Conservation (phyloP, 2,329 filamentous ascomycete species). For the Trichoderma semiorbis region DNA sequence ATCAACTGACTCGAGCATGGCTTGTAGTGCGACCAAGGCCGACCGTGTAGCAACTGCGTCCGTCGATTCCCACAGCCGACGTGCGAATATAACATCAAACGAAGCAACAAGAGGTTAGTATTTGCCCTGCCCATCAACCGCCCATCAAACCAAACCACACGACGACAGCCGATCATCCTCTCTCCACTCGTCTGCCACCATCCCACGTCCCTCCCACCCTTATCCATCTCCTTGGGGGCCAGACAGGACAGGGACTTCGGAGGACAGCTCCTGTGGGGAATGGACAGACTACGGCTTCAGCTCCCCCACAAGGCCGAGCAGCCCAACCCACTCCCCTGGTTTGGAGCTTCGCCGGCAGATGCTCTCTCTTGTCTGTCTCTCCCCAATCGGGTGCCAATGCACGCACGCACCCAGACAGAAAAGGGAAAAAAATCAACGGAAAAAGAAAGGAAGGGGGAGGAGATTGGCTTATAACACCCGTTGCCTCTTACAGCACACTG, state of each 20-base stretch:
- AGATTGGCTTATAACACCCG: background rate
- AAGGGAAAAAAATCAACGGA: background rate
- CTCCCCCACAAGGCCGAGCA: constrained; percentile 12
- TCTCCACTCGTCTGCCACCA: background rate
- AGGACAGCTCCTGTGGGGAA: constrained; percentile 9
- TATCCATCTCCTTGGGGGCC: background rate
- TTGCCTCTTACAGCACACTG: background rate
- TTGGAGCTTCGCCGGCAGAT: background rate
- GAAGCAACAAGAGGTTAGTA: constrained; percentile 17
- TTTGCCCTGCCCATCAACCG: background rate
- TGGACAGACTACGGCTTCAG: constrained; percentile 14
- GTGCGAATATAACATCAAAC: constrained; percentile 42
- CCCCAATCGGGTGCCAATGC: constrained; percentile 1
- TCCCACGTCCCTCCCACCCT: background rate
- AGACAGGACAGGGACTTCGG: constrained; percentile 14
- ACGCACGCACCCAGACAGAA: background rate
- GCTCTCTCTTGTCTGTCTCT: background rate
- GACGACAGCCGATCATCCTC: background rate
- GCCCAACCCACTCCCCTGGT: constrained; percentile 6
- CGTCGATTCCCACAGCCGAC: constrained; percentile 50
- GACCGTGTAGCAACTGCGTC: constrained; percentile 52
- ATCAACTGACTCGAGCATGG: constrained; percentile 12
- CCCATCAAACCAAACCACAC: background rate
- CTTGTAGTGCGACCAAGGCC: constrained; percentile 50
- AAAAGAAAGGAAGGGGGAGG: background rate